Base-by-base conservation (phyloP, 345 rosid species). In the Microthlaspi erraticum region DNA sequence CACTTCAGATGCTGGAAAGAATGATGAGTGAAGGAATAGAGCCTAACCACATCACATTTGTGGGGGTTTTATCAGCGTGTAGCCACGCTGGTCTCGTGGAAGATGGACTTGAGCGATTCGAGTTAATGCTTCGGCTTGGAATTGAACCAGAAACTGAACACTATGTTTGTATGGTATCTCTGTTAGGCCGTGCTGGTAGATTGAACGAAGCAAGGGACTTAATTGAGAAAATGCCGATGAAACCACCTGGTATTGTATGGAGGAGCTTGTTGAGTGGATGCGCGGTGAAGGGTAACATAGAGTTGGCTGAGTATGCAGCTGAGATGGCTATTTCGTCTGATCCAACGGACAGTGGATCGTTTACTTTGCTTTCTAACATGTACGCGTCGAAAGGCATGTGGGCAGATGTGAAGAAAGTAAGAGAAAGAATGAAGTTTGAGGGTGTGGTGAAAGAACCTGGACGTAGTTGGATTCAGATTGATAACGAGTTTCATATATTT, bases 361-460 rank as follows among this genome's bases (percentile, higher is more conserved):
- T 82, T 68, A 81, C 76, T 34, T 64, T 87, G 42, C 91, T 87
- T 20, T 87, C 88, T 10, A 88, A 86, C 68, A 76, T 87, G 4
- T 84, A 75, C 60, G 96, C 95, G 7, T 82, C 85, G 0, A 84
- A 84, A 49, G 86, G 93, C 26, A 85, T 80, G 96, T 88, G 97
- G 97, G 61, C 9, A 31, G 90, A 83, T 23, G 91, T 74, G 8
- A 87, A 83, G 80, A 72, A 39, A 61, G 81, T 88, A 73, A 85
- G 97, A 77, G 77, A 80, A 74, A 81, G 71, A 65, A 87, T 91
- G 96, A 86, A 86, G 46, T 12, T 52, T 6, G 83, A 72, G 26
- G 87, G 93, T 58, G 79, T 84, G 31, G 72, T 82, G 59, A 88
- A 88, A 77, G 96, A 91, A 82, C 81, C 87, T 2, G 97, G 97